These are phyloP conservation scores for Tephrocybe sp. DNA, from an alignment of 768 basidiomycete species.

Conservation along the genomic window DNA sequence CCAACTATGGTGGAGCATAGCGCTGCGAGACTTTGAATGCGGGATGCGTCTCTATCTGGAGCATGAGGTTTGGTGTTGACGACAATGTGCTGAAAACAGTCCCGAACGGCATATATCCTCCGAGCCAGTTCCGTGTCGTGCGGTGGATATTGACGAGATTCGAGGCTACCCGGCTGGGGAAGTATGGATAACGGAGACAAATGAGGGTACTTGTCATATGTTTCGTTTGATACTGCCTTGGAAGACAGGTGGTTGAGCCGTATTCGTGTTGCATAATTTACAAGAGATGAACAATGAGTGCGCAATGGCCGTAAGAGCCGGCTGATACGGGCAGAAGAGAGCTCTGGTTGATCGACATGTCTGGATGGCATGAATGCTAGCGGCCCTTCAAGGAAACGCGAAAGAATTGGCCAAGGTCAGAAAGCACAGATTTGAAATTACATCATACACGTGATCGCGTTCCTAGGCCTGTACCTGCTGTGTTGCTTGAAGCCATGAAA, in stretches of 20 bases:
- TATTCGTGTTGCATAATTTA: conserved; percentile 6
- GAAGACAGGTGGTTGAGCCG: not conserved
- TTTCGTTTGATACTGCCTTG: not conserved
- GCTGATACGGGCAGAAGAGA: conserved; percentile 20
- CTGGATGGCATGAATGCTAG: conserved; percentile 8
- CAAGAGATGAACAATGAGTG: conserved; percentile 20
- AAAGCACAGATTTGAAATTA: no score
- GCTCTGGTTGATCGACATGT: conserved; percentile 3
- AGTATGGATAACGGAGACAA: conserved; percentile 35
- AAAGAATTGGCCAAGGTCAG: no score
- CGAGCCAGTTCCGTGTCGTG: conserved; percentile 37
- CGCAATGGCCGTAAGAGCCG: conserved; percentile 23
- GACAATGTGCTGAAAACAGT: conserved; percentile 51
- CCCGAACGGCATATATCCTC: conserved; percentile 50
- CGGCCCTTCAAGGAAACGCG: not conserved
- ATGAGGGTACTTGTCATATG: not conserved
- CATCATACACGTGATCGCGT: no score
- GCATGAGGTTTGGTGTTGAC: conserved; percentile 25
- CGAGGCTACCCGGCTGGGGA: conserved; percentile 31
- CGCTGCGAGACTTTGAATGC: conserved; percentile 33
- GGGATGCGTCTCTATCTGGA: conserved; percentile 12
- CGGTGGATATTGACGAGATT: conserved; percentile 30
- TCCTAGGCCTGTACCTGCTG: no score
- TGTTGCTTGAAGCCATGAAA: no score
- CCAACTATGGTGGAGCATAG: conserved; percentile 49